Evolutionary conservation across 345 rosid species (phyloP), one percentile per base, ranked within the genome.

Genomic region (Lepidium didymum): DNA sequence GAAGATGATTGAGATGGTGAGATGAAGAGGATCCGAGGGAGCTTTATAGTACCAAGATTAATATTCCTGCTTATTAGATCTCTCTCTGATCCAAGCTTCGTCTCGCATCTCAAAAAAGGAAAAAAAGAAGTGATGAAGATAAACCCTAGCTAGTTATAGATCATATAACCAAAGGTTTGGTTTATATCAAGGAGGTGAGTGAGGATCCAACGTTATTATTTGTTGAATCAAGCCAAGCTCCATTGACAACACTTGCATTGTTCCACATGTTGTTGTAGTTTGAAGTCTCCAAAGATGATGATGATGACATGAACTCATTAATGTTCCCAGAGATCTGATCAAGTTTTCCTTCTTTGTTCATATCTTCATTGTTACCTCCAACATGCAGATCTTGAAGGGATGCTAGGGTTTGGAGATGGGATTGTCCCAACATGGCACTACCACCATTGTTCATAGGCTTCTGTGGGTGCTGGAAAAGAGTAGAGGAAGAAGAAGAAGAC

Each of bases 1-100:
- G 72, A 54, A 55, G 75, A 74, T 62, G 77, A 77, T 52, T 73
- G 75, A 67, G 79, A 70, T 70, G 78, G 84, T 81, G 90, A 84
- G 80, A 81, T 77, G 83, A 88, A 83, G 76, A 75, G 90, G 97
- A 87, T 91, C 97, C 86, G 97, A 89, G 92, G 94, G 84, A 75
- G 70, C 88, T 83, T 85, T 86, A 81, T 93, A 83, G 86, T 82
- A 86, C 87, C 80, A 87, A n/a, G 40, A 61, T 43, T 18, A 70
- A 59, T 35, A 35, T 65, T 31, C 33, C 49, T 35, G 52, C 41
- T 70, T 84, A 84, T 86, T 83, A 82, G 89, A 88, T 80, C 92
- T 45, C 92, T 45, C 89, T 86, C 97, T 85, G 95, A 90, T 90
- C 97, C 95, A 77, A 78, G 42, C 79, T 62, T 72, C 88, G 82